Conservation (phyloP, 208 protist genomes). For the Lotmaria passim region DNA sequence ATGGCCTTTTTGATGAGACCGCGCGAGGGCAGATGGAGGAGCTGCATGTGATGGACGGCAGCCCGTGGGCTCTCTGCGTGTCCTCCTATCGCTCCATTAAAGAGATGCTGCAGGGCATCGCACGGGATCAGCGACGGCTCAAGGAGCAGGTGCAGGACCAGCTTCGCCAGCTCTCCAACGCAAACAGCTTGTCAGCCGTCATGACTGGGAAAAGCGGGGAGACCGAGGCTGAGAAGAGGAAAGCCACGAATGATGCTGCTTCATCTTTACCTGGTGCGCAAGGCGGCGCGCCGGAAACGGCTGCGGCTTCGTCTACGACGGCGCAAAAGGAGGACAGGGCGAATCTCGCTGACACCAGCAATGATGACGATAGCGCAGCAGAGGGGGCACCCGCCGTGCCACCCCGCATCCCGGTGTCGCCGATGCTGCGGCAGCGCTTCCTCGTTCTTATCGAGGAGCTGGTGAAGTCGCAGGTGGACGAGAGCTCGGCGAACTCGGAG, state of each 20-base stretch:
- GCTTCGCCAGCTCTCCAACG: slow-evolving; percentile 41
- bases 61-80: slow-evolving; percentile 78
- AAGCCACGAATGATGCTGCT: neutral
- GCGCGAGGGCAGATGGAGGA: slow-evolving; percentile 81
- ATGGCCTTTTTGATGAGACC: slow-evolving; percentile 49
- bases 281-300: neutral
- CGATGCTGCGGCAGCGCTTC: slow-evolving; percentile 75
- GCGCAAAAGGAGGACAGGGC: neutral
- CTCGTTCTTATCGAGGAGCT: slow-evolving; percentile 80
- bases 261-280: neutral
- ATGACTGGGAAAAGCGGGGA: slow-evolving; percentile 3
- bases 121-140: slow-evolving; percentile 63
- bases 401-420: slow-evolving; percentile 39
- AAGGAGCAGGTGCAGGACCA: slow-evolving; percentile 66
- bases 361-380: neutral
- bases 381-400: neutral
- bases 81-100: slow-evolving; percentile 78
- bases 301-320: neutral
- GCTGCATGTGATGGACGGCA: slow-evolving; percentile 88
- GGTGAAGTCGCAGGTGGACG: slow-evolving; percentile 74
- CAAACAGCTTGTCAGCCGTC: slow-evolving; percentile 27
- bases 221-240: neutral
- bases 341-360: neutral
- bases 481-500: slow-evolving; percentile 40
- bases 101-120: slow-evolving; percentile 73